Evolutionary conservation across 148 eudicot species (phyloP), one percentile per base, ranked within the genome.

Genomic region (Rhododendron mucronatum): DNA sequence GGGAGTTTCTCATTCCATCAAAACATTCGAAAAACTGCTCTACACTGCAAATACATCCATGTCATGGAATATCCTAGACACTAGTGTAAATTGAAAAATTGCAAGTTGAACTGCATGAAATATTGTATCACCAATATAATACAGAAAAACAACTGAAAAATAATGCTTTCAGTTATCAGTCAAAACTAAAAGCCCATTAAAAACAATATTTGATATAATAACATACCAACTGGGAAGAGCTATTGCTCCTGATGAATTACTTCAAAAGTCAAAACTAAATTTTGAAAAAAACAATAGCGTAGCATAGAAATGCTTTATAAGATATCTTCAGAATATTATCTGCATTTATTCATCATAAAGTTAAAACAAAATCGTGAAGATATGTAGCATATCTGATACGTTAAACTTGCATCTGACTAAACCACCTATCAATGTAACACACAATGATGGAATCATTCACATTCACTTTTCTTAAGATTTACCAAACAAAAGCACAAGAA

Each of bases 1-100:
- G 98, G 76, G 95, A 95, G 83, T 85, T 93, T 88, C 96, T 93
- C 92, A 96, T 86, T 84, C 86, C 98, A 89, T 97, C 99, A 88
- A 97, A 89, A 86, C 99, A 97, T 89, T 95, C 98, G 39, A 97
- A 97, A 88, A 97, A 97, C 86, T 97, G 98, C 86, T 97, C 95
- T 53, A 97, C 91, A 45, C 99, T 97, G 98, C 93, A 91, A 77
- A 53, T n/a, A 88, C 61, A 83, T 78, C 82, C 81, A 53, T 39
- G 30, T 53, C 37, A 90, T 14, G n/a, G 80, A 13, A 79, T 84
- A 51, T 15, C 47, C 50, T 28, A 75, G 45, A 65, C 33, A 41
- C 35, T 74, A 82, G 50, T 30, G 53, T 33, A 41, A 48, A 37
- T 80, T 47, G 55, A n/a, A 44, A 33, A 74, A n/a, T 74, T 71